Evolutionary conservation across 176 grass and related monocot species (phyloP), one percentile per base, ranked within the genome.

Genomic region (Carex cristatella): DNA sequence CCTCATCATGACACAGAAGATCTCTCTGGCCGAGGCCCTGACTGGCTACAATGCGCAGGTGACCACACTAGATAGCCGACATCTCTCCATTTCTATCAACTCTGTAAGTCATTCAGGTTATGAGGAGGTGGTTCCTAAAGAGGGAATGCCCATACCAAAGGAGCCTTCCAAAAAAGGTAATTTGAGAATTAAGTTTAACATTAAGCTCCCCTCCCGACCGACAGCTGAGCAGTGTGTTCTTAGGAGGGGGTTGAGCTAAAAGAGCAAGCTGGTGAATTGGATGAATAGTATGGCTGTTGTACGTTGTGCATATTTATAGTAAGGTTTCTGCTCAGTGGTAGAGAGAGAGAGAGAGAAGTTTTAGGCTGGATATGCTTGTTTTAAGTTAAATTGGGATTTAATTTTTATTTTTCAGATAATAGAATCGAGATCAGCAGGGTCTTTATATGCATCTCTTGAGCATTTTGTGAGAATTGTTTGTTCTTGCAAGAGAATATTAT

Each of bases 101-200:
- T 86, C 23, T 6, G 56, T 95, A 33, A 85, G 93, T 40, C 55
- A 84, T 33, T 88, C 86, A 68, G 86, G 85, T 69, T 92, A 91
- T 67, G 93, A 95, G 83, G 93, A 92, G 61, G 72, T 92, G 23
- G 93, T 91, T 49, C 71, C 59, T 4, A 74, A 65, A 74, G 93
- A 94, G 61, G 93, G 93, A 14, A 94, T 94, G 90, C 93, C 90
- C 2, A 89, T 92, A 64, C 86, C 88, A 0, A 92, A 89, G 74
- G 90, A 95, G 54, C 85, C 82, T 44, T 82, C 79, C 7, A 95
- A 88, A 79, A 95, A 85, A 69, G 93, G 90, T 16, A 91, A 91
- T 84, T 89, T 95, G 48, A 86, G 89, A 72, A 91, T 95, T 71
- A 95, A 89, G 65, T 95, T 93, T 82, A 89, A 60, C 69, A 89